Base-by-base conservation (phyloP, 140 eudicot species). In the Senecio squalidus region DNA sequence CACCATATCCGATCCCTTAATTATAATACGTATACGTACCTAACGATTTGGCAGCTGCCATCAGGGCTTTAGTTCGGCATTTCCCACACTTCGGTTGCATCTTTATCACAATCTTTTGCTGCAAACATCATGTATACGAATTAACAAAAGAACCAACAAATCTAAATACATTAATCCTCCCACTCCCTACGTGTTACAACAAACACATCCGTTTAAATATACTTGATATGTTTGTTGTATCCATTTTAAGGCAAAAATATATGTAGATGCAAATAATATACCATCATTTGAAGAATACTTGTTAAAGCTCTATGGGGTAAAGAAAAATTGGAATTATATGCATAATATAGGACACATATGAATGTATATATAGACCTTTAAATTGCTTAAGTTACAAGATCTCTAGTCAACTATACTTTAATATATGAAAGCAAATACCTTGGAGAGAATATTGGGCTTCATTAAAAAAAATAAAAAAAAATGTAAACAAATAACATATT, bases 21-120 rank as follows among this genome's bases (percentile, higher is more conserved):
- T 43, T 43, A 39, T 10, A 8, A 17, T 17, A 22, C 28, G 5
- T 9, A 2, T 20, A 48, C 10, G 45, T 70, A 79, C 84, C 88
- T 59, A 76, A 45, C 55, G 75, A 63, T 66, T 11, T 61, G 51
- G 84, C 88, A 15, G 88, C 88, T 13, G 63, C 64, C 67, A 55
- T 62, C 84, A 77, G 53, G 9, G 84, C 88, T 60, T 77, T 77
- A 30, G 78, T 77, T 50, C 68, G 67, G 43, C 88, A 77, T 74
- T 59, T 81, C 31, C 58, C 77, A 67, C 84, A 74, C 44, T 62
- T 55, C 15, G 75, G 21, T 9, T 66, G 69, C 56, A 64, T 48
- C 60, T 24, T 64, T 20, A 76, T 76, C 24, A 70, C 73, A n/a
- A 76, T 76, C 76, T 69, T 76, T 52, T 64, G 81, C 81, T 76